Percentiles rank a stretch among this genome's conserved stretches.
Evolutionary conservation across 768 basidiomycete genomes (phyloP).

Genomic region (Lactarius pseudohatsudake): DNA sequence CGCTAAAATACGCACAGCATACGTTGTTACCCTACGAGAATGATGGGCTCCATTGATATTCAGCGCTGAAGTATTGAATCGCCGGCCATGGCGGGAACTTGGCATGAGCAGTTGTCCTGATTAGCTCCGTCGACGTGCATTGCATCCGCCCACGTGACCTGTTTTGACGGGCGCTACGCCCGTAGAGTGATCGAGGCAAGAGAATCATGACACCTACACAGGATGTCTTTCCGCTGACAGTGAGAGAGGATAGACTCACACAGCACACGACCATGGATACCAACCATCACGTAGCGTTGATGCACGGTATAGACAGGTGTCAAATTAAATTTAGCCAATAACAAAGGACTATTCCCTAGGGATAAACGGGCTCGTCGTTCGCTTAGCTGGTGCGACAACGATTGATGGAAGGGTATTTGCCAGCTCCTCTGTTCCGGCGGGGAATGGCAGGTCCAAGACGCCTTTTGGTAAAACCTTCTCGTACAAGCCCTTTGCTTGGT

Average conservation of each 20-base stretch:
- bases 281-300: constrained; percentile 3
- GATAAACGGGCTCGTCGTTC: constrained; percentile 71
- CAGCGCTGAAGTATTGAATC: background rate
- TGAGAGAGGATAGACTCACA: constrained; percentile 1
- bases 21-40: background rate
- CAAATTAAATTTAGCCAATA: constrained; percentile 5
- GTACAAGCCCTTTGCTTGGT: constrained; percentile 68
- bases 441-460: constrained; percentile 85
- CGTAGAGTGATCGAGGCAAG: too few relatives aligned
- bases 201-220: background rate
- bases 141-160: constrained; percentile 1
- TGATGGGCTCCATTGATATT: background rate
- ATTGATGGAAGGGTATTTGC: constrained; percentile 64
- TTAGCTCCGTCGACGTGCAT: background rate
- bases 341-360: constrained; percentile 55
- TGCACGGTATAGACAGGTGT: constrained; percentile 1
- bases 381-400: constrained; percentile 69
- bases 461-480: constrained; percentile 81
- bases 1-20: constrained; percentile 5
- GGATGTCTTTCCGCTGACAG: background rate
- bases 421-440: constrained; percentile 80
- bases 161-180: background rate
- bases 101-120: background rate
- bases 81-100: background rate
- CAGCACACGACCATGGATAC: constrained; percentile 11